phyloP scores from a whole-genome alignment of 768 basidiomycete species.

The Boletus edulis region DNA sequence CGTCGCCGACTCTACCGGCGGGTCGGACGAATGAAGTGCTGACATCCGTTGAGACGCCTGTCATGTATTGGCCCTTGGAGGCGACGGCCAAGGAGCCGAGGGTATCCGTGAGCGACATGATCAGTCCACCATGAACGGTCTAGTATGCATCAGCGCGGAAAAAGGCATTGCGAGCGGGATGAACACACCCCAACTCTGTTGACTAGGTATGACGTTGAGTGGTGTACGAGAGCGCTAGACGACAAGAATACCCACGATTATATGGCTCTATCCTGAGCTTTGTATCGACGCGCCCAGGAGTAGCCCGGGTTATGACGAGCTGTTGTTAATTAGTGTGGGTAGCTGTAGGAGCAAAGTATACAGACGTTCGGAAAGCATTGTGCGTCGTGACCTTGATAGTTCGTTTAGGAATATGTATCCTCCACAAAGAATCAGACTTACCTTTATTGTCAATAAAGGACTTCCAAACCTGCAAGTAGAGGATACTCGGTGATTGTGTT shows the following conservation, averaged over 20 bases:
- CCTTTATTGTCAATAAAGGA: constrained; percentile 77
- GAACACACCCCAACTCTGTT: constrained; percentile 75
- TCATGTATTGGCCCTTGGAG: constrained; percentile 81
- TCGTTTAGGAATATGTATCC: not conserved
- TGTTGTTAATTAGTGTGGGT: constrained; percentile 24
- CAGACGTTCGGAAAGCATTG: constrained; percentile 77
- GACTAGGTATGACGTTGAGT: constrained; percentile 40
- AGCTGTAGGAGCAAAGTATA: not conserved
- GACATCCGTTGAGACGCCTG: constrained; percentile 84
- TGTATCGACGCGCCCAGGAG: constrained; percentile 69
- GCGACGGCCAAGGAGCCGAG: constrained; percentile 84
- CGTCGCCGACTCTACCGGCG: constrained; percentile 68
- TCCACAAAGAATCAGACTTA: constrained; percentile 20
- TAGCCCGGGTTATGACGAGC: constrained; percentile 63
- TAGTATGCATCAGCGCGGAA: constrained; percentile 12
- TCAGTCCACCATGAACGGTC: constrained; percentile 77
- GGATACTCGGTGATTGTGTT: not conserved
- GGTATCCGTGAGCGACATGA: constrained; percentile 81
- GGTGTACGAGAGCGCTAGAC: not conserved
- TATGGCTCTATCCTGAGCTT: constrained; percentile 72
- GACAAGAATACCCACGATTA: constrained; percentile 50
- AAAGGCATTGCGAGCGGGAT: not conserved
- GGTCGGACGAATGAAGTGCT: constrained; percentile 76
- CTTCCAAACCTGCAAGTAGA: constrained; percentile 60
- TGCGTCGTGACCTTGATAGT: constrained; percentile 65